Conservation (phyloP, 2,329 filamentous ascomycete species). For the Cordyceps pruinosa region DNA sequence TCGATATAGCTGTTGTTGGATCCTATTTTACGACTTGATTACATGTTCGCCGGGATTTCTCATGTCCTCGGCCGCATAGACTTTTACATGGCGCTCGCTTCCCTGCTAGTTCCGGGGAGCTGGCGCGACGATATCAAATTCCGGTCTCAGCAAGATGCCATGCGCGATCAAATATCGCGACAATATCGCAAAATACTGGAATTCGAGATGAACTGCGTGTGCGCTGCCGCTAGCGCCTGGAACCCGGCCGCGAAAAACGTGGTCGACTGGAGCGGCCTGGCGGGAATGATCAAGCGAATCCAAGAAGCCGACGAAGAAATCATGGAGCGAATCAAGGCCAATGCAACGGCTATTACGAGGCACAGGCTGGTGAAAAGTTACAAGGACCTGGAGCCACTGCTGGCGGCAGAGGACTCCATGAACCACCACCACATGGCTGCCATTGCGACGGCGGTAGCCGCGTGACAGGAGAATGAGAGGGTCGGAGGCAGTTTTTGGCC, state of each 20-base stretch:
- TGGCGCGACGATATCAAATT: constrained; percentile 19
- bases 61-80: constrained; percentile 27
- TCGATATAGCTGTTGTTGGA: constrained; percentile 28
- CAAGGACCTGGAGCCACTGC: constrained; percentile 2
- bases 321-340: constrained; percentile 17
- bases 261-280: constrained; percentile 28
- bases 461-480: background rate
- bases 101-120: constrained; percentile 21
- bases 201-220: constrained; percentile 34
- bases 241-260: constrained; percentile 31
- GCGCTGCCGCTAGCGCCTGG: constrained; percentile 31
- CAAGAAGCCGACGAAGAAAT: constrained; percentile 22
- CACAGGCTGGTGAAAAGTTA: background rate
- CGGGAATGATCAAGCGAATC: constrained; percentile 21
- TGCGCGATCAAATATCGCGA: constrained; percentile 20
- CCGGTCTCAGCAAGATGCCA: constrained; percentile 15
- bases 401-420: background rate
- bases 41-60: constrained; percentile 24
- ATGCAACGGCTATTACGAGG: background rate
- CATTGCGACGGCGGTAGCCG: constrained; percentile 6
- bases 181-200: constrained; percentile 29
- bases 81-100: constrained; percentile 28
- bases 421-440: constrained; percentile 10
- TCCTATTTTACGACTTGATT: constrained; percentile 26
- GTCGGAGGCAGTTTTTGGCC: background rate